phyloP scores from a whole-genome alignment of 495 filamentous ascomycete genomes.

The Penicillium subrubescens region DNA sequence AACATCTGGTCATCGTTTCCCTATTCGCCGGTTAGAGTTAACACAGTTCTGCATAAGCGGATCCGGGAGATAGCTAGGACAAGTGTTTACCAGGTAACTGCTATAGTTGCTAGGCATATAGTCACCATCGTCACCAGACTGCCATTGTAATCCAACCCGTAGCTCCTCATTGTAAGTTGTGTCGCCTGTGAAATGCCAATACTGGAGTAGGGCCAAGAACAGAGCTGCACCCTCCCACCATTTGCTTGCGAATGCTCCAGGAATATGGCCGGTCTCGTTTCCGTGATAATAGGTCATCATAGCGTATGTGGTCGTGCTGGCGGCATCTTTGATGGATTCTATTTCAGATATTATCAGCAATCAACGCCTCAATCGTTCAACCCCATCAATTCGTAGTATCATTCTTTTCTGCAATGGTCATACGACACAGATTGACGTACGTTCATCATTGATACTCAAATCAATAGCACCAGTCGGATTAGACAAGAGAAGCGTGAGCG shows the following conservation, averaged over 20 bases:
- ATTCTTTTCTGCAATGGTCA: neutral
- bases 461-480: conserved; percentile 14
- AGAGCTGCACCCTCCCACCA: conserved; percentile 84
- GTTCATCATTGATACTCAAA: conserved; percentile 24
- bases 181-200: conserved; percentile 61
- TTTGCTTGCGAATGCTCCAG: conserved; percentile 57
- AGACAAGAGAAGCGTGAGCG: conserved; percentile 5
- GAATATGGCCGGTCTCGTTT: conserved; percentile 61
- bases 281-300: conserved; percentile 73
- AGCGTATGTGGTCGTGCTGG: conserved; percentile 59
- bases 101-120: conserved; percentile 52
- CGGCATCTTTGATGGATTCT: conserved; percentile 70
- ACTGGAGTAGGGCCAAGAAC: conserved; percentile 52
- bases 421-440: conserved; percentile 8
- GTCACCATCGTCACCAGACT: conserved; percentile 48
- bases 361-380: neutral
- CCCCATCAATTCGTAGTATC: neutral
- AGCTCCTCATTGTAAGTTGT: conserved; percentile 52
- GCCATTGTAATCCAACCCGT: conserved; percentile 52
- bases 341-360: neutral
- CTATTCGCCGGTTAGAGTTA: conserved; percentile 11
- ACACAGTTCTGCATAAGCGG: neutral
- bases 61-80: too few species aligned
- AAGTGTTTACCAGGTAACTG: conserved; percentile 34
- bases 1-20: conserved; percentile 63